phyloP scores from a whole-genome alignment of 2,329 filamentous ascomycete species.

The Aspergillus melleus region DNA sequence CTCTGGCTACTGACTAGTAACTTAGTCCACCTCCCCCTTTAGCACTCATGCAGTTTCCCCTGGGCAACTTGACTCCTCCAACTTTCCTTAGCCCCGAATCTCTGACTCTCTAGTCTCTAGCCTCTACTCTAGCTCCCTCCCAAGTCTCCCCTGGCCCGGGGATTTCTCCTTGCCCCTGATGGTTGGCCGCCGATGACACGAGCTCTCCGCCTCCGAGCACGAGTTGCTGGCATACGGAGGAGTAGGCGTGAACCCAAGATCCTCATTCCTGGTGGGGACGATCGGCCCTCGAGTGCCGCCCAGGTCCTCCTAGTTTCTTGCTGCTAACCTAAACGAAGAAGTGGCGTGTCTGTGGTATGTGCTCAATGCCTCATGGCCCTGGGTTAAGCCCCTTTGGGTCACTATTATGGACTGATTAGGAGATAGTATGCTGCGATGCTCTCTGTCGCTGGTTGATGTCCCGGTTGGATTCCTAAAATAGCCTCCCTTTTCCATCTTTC shows the following conservation, averaged over 20 bases:
- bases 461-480: slow-evolving; percentile 19
- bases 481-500: slow-evolving; percentile 13
- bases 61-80: neutral
- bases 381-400: slow-evolving; percentile 11
- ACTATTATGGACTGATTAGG: neutral
- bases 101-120: neutral
- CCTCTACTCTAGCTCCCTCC: neutral
- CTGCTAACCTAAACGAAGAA: slow-evolving; percentile 17
- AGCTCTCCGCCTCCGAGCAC: slow-evolving; percentile 17
- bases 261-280: slow-evolving; percentile 26
- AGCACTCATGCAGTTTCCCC: slow-evolving; percentile 3
- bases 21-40: slow-evolving; percentile 13
- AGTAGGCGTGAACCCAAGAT: slow-evolving; percentile 19
- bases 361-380: slow-evolving; percentile 10
- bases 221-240: slow-evolving; percentile 15
- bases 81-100: neutral
- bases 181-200: slow-evolving; percentile 3
- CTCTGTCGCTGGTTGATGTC: slow-evolving; percentile 5
- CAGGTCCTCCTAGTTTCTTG: slow-evolving; percentile 15
- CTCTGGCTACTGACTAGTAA: slow-evolving; percentile 13
- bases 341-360: slow-evolving; percentile 18
- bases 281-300: slow-evolving; percentile 27
- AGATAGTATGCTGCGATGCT: neutral
- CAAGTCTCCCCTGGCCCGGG: neutral
- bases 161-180: neutral